Base-by-base conservation (phyloP, 2,329 filamentous ascomycete species). In the Botryosphaeria agaves region DNA sequence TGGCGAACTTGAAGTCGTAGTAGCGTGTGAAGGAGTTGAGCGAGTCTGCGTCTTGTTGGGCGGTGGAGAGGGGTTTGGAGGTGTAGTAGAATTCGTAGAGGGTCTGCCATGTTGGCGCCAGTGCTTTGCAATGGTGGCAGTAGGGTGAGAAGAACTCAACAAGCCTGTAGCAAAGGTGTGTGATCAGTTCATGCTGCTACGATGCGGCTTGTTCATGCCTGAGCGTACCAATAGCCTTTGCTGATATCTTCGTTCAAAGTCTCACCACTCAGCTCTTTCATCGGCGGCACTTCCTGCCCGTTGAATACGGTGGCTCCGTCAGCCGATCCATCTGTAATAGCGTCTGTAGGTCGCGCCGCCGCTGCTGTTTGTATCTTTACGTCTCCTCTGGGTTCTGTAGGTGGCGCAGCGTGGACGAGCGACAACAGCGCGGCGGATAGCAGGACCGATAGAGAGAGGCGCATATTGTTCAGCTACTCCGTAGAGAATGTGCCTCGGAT, bases 71-170 rank as follows among this genome's bases (percentile, higher is more conserved):
- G 11, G 78, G 76, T 44, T 83, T 76, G 21, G 82, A 89, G 21
- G 85, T 94, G 59, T 82, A 74, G 60, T 94, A 98, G 55, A 76
- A 94, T 58, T 98, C 89, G 63, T 95, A 93, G 9, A 87, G 55
- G 4, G 85, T 94, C 56, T 95, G 84, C 64, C 73, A 94, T 30
- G 72, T 76, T 5, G 89, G 89, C 31, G 81, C 83, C 46, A 83
- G 80, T 29, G 67, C 62, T 49, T 67, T 66, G 59, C 85, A 94
- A 53, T 93, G 83, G 28, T 65, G 66, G 53, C 62, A 66, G 37
- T 54, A 53, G 8, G 62, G 62, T 30, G 60, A 64, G 44, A 53
- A 65, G 50, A 57, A 63, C 42, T 66, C 62, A 31, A 66, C 59
- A 18, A 61, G 42, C 46, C 44, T 51, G 29, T 26, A 11, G 4